Evolutionary conservation across 257 asterid genomes (phyloP).

Genomic region (Solanum habrochaites): DNA sequence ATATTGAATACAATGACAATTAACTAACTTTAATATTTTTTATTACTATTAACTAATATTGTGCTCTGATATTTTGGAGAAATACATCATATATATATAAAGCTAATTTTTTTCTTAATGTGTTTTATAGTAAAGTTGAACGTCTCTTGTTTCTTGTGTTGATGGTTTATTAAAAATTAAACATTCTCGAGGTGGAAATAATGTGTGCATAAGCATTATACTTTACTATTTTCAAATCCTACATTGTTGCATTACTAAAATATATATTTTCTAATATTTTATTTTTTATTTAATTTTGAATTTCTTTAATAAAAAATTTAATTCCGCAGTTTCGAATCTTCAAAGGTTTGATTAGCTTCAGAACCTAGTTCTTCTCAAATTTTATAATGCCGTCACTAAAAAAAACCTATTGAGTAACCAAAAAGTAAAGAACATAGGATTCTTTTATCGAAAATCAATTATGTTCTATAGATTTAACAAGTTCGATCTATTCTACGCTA

Average conservation of each 20-base stretch:
- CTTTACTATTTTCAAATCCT: too few relatives aligned
- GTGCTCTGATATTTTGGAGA: too few relatives aligned
- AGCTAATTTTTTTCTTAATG: not conserved
- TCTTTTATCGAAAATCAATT: not conserved
- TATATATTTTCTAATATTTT: too few relatives aligned
- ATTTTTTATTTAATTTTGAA: too few relatives aligned
- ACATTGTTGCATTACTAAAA: not conserved
- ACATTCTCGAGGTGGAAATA: too few relatives aligned
- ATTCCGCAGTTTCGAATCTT: not conserved
- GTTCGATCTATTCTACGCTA: fast-evolving
- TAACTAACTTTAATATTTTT: too few relatives aligned
- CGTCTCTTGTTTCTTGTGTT: not conserved
- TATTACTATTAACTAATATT: too few relatives aligned
- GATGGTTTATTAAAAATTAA: not conserved
- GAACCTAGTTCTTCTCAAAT: not conserved
- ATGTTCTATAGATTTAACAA: too few relatives aligned
- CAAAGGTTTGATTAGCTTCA: not conserved
- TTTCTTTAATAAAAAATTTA: too few relatives aligned
- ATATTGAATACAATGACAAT: too few relatives aligned
- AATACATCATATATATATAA: too few relatives aligned
- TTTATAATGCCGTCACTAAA: not conserved
- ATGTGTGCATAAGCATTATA: too few relatives aligned
- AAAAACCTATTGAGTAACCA: not conserved
- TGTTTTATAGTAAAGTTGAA: not conserved
- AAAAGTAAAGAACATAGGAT: not conserved